Conservation (phyloP, 2,329 filamentous ascomycete species). For the Macrophomina phaseolina region DNA sequence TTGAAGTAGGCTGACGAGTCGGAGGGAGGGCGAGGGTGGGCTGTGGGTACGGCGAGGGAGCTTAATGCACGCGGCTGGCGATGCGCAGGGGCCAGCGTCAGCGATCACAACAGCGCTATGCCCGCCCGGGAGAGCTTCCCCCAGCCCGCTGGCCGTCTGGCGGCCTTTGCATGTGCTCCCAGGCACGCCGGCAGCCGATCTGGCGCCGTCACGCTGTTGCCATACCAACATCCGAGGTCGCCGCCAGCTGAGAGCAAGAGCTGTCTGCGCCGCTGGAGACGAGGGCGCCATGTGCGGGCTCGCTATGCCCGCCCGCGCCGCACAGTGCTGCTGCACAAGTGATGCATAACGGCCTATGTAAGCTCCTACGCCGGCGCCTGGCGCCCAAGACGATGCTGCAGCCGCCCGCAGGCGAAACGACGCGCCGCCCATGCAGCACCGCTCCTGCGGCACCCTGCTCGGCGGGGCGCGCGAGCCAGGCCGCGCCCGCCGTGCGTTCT, state of each 20-base stretch:
- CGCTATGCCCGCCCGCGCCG: background rate
- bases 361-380: background rate
- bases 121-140: constrained; percentile 20
- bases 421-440: background rate
- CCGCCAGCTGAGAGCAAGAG: background rate
- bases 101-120: constrained; percentile 23
- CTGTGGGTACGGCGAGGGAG: constrained; percentile 26
- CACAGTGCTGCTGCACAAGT: constrained; percentile 3
- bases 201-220: constrained; percentile 20
- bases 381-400: constrained; percentile 9
- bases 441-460: background rate
- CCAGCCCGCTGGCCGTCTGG: constrained; percentile 16
- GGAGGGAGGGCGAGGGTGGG: constrained; percentile 31
- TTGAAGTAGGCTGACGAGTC: constrained; percentile 43
- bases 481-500: constrained; percentile 14
- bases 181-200: constrained; percentile 24
- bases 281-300: background rate
- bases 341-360: constrained; percentile 2
- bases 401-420: constrained; percentile 15
- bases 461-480: constrained; percentile 7
- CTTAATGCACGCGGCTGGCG: constrained; percentile 27
- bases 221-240: constrained; percentile 24
- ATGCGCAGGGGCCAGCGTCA: constrained; percentile 14
- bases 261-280: background rate
- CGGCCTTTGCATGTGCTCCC: constrained; percentile 22